These are phyloP conservation scores for Colletotrichum destructivum DNA, from an alignment of 2,329 filamentous ascomycete species.

Conservation along the genomic window DNA sequence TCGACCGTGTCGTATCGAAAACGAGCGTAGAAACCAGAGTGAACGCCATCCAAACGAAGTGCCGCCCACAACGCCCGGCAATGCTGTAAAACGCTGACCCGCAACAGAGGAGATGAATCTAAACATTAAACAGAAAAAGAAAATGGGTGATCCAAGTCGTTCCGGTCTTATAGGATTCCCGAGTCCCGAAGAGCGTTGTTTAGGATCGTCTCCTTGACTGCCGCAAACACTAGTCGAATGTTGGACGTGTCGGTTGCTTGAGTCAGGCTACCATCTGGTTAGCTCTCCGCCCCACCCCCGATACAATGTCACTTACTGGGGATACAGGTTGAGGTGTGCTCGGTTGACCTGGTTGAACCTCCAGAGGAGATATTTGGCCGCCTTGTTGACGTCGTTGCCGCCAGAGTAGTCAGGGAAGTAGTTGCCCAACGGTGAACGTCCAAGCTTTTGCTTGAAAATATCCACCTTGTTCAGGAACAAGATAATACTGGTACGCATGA, in stretches of 20 bases:
- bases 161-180: slow-evolving; percentile 81
- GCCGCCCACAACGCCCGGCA: slow-evolving; percentile 44
- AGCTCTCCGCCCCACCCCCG: slow-evolving; percentile 6
- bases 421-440: slow-evolving; percentile 88
- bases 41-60: slow-evolving; percentile 44
- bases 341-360: slow-evolving; percentile 99
- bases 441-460: slow-evolving; percentile 95
- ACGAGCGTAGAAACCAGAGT: slow-evolving; percentile 42
- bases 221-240: slow-evolving; percentile 96
- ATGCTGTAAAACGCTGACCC: slow-evolving; percentile 44
- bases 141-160: slow-evolving; percentile 6
- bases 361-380: slow-evolving; percentile 97
- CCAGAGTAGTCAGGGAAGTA: slow-evolving; percentile 99
- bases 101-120: slow-evolving; percentile 43
- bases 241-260: slow-evolving; percentile 99
- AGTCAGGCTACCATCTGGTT: slow-evolving; percentile 77
- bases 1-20: slow-evolving; percentile 31
- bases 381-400: slow-evolving; percentile 97
- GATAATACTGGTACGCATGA: slow-evolving; percentile 98
- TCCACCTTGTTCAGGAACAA: slow-evolving; percentile 99
- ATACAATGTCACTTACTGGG: slow-evolving; percentile 79
- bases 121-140: slow-evolving; percentile 29
- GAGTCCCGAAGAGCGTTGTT: slow-evolving; percentile 99
- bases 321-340: slow-evolving; percentile 95
- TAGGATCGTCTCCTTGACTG: slow-evolving; percentile 98